These are phyloP conservation scores for Clitopilus hobsonii DNA, from an alignment of 768 basidiomycete genomes.

Conservation along the genomic window DNA sequence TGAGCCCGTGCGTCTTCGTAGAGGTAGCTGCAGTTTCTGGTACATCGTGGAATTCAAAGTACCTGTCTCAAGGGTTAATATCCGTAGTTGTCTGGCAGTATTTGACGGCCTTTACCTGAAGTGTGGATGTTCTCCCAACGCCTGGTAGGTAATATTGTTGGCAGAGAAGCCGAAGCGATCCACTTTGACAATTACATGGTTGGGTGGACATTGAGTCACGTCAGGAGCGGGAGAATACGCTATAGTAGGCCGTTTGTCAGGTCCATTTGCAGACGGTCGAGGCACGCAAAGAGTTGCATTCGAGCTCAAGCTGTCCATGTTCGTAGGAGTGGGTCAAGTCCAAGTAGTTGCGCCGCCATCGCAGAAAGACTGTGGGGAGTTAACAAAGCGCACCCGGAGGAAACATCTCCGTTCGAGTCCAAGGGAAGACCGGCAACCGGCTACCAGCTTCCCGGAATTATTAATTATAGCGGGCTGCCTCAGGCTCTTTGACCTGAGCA, in stretches of 20 bases:
- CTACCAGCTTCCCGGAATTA: too few relatives aligned
- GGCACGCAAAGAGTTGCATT: constrained; percentile 28
- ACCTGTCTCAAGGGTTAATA: constrained; percentile 29
- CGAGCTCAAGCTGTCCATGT: constrained; percentile 1
- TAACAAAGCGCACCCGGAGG: neutral
- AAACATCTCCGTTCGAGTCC: too few relatives aligned
- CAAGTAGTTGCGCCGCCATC: neutral
- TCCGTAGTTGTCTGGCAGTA: neutral
- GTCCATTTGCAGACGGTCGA: constrained; percentile 20
- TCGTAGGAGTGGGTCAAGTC: neutral
- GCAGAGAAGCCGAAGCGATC: constrained; percentile 70
- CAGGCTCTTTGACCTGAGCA: too few relatives aligned
- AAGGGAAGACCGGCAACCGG: too few relatives aligned
- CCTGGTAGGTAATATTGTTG: constrained; percentile 70
- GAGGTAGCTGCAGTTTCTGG: constrained; percentile 37
- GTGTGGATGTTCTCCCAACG: constrained; percentile 44
- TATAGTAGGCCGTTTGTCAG: constrained; percentile 17
- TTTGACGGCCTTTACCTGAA: constrained; percentile 36
- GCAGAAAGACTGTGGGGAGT: neutral
- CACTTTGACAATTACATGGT: constrained; percentile 52
- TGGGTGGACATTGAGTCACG: constrained; percentile 21
- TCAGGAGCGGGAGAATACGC: constrained; percentile 15
- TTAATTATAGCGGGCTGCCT: too few relatives aligned
- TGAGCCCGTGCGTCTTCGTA: constrained; percentile 50
- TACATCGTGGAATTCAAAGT: constrained; percentile 61